Evolutionary conservation across 352 stramenopile genomes (phyloP), one percentile per base, ranked within the genome.

Genomic region (Pythium dissimile): DNA sequence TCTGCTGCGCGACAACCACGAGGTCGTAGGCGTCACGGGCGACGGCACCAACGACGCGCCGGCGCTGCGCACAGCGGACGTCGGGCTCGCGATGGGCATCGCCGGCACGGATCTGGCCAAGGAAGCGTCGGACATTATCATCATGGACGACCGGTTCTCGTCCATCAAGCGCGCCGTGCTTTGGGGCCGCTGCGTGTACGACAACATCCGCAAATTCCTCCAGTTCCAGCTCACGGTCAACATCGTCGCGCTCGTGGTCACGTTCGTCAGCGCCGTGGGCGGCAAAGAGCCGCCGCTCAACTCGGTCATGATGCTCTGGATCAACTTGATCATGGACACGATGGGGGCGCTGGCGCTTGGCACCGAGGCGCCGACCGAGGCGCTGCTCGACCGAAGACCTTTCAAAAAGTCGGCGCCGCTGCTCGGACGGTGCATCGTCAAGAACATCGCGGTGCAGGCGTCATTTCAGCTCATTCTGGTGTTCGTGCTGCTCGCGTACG

Each of bases 281-380:
- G 92, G 86, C 18, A 87, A 89, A 45, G 88, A 93, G 38, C 81
- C 84, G 24, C 82, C 80, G 3, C 61, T 94, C 21, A 90, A 90
- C 59, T 86, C 82, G 21, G 84, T 94, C 37, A 91, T 92, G 81
- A 92, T 94, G 81, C 73, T 94, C 16, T 94, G 84, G 84, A 89
- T 94, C 55, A 92, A 94, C 38, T 56, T 94, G 11, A 92, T 92
- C 55, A 94, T 92, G 80, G 84, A 94, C 53, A 88, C 82, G 9
- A 91, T 91, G 79, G 80, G 80, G 1, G 80, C 82, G 1, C 39
- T 91, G 2, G 84, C 84, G 11, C 65, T 93, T 1, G 84, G 81
- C 7, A 93, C 84, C 0, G 84, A 93, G 43, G 73, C 69, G 0
- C 84, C 84, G 6, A 90, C 79, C 0, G 72, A 89, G 26, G 70